These are phyloP conservation scores for Nidularia pulvinata DNA, from an alignment of 768 basidiomycete genomes.

Conservation along the genomic window DNA sequence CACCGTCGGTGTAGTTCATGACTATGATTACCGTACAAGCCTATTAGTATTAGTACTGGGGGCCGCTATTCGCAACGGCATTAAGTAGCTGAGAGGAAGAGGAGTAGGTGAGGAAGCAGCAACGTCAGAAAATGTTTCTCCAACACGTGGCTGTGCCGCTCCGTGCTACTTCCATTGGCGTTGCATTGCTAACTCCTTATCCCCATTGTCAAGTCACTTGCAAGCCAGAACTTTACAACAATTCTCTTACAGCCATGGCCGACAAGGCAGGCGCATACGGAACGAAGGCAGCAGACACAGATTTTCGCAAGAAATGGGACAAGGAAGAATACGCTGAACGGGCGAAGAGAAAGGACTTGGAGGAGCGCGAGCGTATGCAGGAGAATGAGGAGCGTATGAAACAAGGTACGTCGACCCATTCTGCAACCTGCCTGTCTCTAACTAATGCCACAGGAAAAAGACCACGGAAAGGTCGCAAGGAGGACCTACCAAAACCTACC, in stretches of 20 bases:
- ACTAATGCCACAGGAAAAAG: conserved; percentile 65
- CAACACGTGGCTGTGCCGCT: not conserved
- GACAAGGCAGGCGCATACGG: conserved; percentile 39
- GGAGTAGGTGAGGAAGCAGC: not conserved
- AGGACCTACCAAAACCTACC: conserved; percentile 91
- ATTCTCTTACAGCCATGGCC: conserved; percentile 22
- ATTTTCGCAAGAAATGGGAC: conserved; percentile 92
- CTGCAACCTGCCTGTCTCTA: conserved; percentile 2
- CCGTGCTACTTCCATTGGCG: not conserved
- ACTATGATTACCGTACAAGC: not conserved
- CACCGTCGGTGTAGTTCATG: too few relatives aligned
- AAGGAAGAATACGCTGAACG: conserved; percentile 88
- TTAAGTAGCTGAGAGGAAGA: not conserved
- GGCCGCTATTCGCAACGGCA: not conserved
- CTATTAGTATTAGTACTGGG: not conserved
- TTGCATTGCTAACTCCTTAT: too few relatives aligned
- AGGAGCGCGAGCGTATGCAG: conserved; percentile 81
- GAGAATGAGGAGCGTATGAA: conserved; percentile 84
- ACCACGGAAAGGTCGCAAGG: conserved; percentile 64
- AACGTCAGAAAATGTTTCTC: not conserved
- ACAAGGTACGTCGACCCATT: conserved; percentile 54
- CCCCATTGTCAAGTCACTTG: not conserved
- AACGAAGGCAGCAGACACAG: conserved; percentile 59
- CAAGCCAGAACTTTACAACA: not conserved
- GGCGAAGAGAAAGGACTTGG: conserved; percentile 79